Base-by-base conservation (phyloP, 768 basidiomycete species). In the Nidularia pulvinata region DNA sequence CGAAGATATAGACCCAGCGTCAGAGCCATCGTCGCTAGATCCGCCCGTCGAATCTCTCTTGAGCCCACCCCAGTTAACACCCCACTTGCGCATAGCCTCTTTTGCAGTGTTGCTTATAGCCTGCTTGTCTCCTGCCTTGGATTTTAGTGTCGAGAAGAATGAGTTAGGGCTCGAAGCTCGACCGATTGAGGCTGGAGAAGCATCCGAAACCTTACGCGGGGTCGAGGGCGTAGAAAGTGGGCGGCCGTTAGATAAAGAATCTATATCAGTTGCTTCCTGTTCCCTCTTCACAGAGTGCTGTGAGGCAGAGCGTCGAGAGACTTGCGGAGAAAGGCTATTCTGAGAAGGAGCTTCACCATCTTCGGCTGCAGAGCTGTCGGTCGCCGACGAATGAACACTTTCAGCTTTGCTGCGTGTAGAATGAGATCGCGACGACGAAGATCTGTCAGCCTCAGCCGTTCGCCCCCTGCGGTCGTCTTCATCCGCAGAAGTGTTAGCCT, bases 11-110 rank as follows among this genome's bases (percentile, higher is more conserved):
- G 71, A 68, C 2, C 74, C 74, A 48, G 70, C 65, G 47, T 83
- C 80, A 13, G 75, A 64, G 37, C 69, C 55, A 19, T 79, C 80
- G 11, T 82, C 82, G 32, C 63, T 62, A 19, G 58, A 58, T 7
- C 54, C 45, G 14, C 55, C 51, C 46, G 57, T 66, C 22, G 45
- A 46, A 52, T 86, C 84, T 66, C 82, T 86, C 71, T 79, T 84
- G 66, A 85, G 62, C 10, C 77, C 77, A 46, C 82, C 75, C 88
- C 92, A 95, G 54, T 85, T 92, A 30, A 85, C 86, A 22, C 93
- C 87, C 93, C 93, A 96, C 65, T 96, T 96, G 55, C 88, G 85
- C 79, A 97, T 88, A 7, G 90, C 81, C 63, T 97, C 95, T 65
- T 88, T 90, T 10, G 94, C 91, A 0, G 89, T 84, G 60, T 90